These are phyloP conservation scores for Rhinocladiella similis DNA, from an alignment of 2,329 filamentous ascomycete species.

Conservation along the genomic window DNA sequence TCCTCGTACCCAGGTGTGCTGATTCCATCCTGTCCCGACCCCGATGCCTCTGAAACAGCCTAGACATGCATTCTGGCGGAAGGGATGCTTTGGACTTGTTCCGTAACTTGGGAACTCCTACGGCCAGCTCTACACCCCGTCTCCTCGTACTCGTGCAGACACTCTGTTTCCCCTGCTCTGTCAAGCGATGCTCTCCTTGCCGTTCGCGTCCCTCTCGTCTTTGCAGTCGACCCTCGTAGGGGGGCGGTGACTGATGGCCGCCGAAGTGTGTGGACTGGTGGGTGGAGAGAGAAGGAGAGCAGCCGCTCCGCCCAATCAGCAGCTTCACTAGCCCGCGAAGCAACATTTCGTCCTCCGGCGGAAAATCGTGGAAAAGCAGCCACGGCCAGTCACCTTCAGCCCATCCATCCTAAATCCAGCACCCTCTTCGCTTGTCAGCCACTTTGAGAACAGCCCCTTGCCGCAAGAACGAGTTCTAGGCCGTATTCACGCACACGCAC, in stretches of 20 bases:
- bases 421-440: background rate
- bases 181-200: no score
- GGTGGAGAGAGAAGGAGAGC: constrained; percentile 1
- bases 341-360: background rate
- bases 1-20: no score
- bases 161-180: no score
- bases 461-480: no score
- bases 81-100: no score
- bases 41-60: no score
- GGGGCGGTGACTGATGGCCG: background rate
- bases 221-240: background rate
- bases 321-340: background rate
- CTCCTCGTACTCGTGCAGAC: no score
- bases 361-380: background rate
- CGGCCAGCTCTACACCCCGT: no score
- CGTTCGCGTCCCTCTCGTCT: background rate
- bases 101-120: no score
- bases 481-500: background rate
- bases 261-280: background rate
- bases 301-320: constrained; percentile 2
- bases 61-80: no score
- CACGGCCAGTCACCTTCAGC: background rate
- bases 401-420: background rate
- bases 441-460: background rate
- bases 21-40: no score